Percentiles rank a stretch among this genome's conserved stretches.
phyloP scores from a whole-genome alignment of 2,329 filamentous ascomycete species.

The Thyridium curvatum region DNA sequence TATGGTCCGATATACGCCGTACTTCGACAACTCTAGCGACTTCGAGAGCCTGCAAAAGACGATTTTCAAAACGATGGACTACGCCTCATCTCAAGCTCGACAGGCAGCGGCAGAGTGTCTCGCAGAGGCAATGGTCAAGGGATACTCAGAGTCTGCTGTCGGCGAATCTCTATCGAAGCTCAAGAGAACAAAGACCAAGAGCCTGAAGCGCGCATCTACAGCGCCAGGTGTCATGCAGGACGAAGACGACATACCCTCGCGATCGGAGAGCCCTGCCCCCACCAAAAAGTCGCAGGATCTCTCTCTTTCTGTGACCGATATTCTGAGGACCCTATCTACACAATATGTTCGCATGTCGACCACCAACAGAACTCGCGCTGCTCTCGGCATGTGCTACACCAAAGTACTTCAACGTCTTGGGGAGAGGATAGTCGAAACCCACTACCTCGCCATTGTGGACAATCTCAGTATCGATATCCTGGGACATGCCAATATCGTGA shows the following conservation, averaged over 20 bases:
- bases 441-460: conserved; percentile 75
- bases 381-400: conserved; percentile 81
- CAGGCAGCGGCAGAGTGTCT: conserved; percentile 84
- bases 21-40: conserved; percentile 83
- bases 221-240: conserved; percentile 58
- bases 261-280: conserved; percentile 69
- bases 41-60: conserved; percentile 82
- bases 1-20: conserved; percentile 64
- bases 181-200: conserved; percentile 64
- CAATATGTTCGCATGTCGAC: conserved; percentile 78
- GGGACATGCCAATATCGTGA: conserved; percentile 65
- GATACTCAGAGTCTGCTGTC: conserved; percentile 56
- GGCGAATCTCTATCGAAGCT: conserved; percentile 47
- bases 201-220: conserved; percentile 51
- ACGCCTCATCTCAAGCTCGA: conserved; percentile 64
- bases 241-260: conserved; percentile 61
- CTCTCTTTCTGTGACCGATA: conserved; percentile 67
- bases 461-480: conserved; percentile 77
- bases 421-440: conserved; percentile 73
- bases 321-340: conserved; percentile 70
- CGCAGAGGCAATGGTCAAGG: conserved; percentile 75
- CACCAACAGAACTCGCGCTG: conserved; percentile 73
- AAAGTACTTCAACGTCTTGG: conserved; percentile 73
- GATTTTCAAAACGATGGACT: conserved; percentile 84
- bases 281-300: conserved; percentile 66